Percentiles rank a stretch among this genome's conserved stretches.
phyloP scores from a whole-genome alignment of 1,284 basidiomycete species.

The Tylopilus orsonianus region DNA sequence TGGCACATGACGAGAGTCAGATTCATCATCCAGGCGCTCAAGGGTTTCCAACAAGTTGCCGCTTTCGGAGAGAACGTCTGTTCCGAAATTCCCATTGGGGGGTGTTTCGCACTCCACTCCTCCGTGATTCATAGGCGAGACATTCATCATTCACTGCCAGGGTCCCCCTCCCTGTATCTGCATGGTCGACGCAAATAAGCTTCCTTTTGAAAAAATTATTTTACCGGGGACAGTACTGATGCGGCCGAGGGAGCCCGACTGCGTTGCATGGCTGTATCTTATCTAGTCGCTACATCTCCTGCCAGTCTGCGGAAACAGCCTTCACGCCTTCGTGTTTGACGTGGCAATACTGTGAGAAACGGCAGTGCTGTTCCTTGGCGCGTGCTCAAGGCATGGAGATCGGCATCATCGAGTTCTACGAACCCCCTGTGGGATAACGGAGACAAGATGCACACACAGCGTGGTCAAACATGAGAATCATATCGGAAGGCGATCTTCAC shows the following conservation, averaged over 20 bases:
- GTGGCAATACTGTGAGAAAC: slow-evolving; percentile 1
- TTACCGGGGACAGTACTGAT: not conserved
- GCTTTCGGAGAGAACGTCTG: not conserved
- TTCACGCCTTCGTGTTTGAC: not conserved
- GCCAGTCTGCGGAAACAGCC: not conserved
- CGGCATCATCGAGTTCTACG: not conserved
- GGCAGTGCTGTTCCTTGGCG: not conserved
- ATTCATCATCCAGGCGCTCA: slow-evolving; percentile 9
- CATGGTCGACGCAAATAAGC: slow-evolving; percentile 2
- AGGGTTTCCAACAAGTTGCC: slow-evolving; percentile 3
- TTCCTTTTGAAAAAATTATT: slow-evolving; percentile 8
- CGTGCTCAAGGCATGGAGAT: not conserved
- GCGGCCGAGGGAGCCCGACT: not conserved
- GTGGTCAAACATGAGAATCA: not conserved
- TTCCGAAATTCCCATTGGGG: not conserved
- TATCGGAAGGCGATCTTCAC: slow-evolving; percentile 1
- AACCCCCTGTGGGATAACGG: not conserved
- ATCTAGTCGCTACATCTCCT: slow-evolving; percentile 9
- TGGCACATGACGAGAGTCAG: not conserved
- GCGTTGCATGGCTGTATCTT: slow-evolving; percentile 6
- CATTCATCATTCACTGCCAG: slow-evolving; percentile 4
- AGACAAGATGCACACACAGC: not conserved
- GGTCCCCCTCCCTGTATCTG: slow-evolving; percentile 3
- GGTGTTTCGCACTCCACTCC: slow-evolving; percentile 9
- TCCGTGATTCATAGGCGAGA: not conserved